Conservation (phyloP, 768 basidiomycete genomes). For the Kwoniella pini region DNA sequence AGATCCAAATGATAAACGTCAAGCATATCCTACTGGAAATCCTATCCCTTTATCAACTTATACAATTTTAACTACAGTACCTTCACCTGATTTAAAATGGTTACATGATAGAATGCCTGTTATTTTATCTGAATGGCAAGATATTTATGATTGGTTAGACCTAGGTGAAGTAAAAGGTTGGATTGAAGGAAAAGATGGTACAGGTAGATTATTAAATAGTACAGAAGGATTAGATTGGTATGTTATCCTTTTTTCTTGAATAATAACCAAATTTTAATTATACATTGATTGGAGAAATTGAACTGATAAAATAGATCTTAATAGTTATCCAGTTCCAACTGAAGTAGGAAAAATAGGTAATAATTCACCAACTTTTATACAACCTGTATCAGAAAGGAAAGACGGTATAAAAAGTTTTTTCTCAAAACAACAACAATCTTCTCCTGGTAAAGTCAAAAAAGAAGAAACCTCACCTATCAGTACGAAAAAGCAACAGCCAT, state of each 20-base stretch:
- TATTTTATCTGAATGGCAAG: constrained; percentile 66
- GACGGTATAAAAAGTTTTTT: constrained; percentile 67
- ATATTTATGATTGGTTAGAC: constrained; percentile 76
- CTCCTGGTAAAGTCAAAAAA: constrained; percentile 25
- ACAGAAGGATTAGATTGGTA: constrained; percentile 67
- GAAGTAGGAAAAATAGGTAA: constrained; percentile 89
- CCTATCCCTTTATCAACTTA: constrained; percentile 70
- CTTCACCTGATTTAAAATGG: constrained; percentile 69
- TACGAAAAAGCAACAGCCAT: not conserved
- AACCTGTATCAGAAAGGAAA: constrained; percentile 73
- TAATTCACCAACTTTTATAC: constrained; percentile 77
- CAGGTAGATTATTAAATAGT: constrained; percentile 66
- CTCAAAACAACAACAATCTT: constrained; percentile 43
- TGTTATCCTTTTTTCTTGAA: constrained; percentile 44
- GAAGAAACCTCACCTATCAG: not conserved
- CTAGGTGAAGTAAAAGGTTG: constrained; percentile 69
- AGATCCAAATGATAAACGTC: constrained; percentile 29
- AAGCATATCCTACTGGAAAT: constrained; percentile 53
- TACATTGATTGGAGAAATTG: no score
- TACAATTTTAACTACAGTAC: constrained; percentile 85
- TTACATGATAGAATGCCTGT: constrained; percentile 84
- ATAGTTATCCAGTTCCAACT: constrained; percentile 80
- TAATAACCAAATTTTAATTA: no score
- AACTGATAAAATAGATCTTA: no score
- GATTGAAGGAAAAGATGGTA: constrained; percentile 61